Base-by-base conservation (phyloP, 78 protist genomes). In the Dictyostelium intermedium region DNA sequence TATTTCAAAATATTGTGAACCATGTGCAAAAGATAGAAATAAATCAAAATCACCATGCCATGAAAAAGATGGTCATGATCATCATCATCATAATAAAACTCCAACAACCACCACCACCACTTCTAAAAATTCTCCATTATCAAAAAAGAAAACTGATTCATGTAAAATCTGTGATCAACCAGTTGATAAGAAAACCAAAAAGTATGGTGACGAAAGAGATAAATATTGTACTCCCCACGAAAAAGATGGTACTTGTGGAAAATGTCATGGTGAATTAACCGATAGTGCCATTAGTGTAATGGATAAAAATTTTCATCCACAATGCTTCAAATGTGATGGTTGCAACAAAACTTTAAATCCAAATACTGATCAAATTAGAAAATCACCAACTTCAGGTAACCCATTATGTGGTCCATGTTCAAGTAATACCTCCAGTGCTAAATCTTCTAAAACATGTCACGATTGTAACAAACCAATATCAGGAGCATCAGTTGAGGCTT, bases 361-460 rank as follows among this genome's bases (percentile, higher is more conserved):
- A 43, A n/a, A 23, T 3, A 39, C 43, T 5, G 93, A 78, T n/a
- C 47, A 30, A 18, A 78, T 78, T 10, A 76, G 41, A n/a, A 87
- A 87, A 43, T 80, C 85, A 3, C 63, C 85, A 35, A 34, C 50
- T 16, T 37, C 43, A 37, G 93, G 93, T 20, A 87, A 63, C 32
- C 93, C 93, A 56, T 60, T 87, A 63, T 87, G 93, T 87, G 85
- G 80, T 5, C 93, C 93, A 37, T 87, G 93, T 30, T 9, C 50
- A 23, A 34, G 10, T 23, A 25, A 32, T 32, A 47, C 41, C 4
- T 5, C 2, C 43, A 74, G 23, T 23, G 43, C 23, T 16, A 34
- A 34, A 32, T 78, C 85, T 27, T 27, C 32, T 11, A 66, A 66
- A 32, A 37, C 6, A 8, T 87, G 93, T 63, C 66, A 61, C 27